These are phyloP conservation scores for Pecoramyces ruminantium DNA, from an alignment of 192 early-diverging fungal species.

Conservation along the genomic window DNA sequence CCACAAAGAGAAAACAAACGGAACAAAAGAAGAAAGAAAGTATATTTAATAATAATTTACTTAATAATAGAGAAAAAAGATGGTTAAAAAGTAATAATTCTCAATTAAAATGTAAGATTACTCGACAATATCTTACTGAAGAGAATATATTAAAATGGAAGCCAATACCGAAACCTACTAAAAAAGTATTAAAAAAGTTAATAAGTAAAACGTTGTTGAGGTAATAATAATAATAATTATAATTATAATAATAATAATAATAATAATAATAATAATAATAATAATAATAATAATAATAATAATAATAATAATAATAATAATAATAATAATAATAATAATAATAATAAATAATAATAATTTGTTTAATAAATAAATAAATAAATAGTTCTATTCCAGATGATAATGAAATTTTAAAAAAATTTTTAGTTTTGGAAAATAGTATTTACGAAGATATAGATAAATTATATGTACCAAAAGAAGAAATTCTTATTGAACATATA, in stretches of 20 bases:
- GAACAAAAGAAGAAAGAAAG: neutral
- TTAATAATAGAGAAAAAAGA: neutral
- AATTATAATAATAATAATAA: no score
- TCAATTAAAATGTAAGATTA: neutral
- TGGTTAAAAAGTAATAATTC: neutral
- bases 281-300: no score
- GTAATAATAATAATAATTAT: no score
- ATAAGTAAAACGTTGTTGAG: neutral
- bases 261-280: no score
- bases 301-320: no score
- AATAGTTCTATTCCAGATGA: neutral
- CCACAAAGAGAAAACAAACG: neutral
- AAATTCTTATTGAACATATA: neutral
- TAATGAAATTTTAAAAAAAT: neutral
- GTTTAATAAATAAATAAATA: neutral
- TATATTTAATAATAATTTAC: neutral
- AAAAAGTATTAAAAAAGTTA: neutral
- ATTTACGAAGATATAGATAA: neutral
- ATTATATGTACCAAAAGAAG: neutral
- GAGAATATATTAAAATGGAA: neutral
- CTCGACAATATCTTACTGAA: neutral
- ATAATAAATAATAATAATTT: no score
- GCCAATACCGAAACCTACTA: neutral
- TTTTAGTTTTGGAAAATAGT: neutral
- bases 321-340: no score